Evolutionary conservation across 495 filamentous ascomycete genomes (phyloP).

Genomic region (Penicillium nucicola): DNA sequence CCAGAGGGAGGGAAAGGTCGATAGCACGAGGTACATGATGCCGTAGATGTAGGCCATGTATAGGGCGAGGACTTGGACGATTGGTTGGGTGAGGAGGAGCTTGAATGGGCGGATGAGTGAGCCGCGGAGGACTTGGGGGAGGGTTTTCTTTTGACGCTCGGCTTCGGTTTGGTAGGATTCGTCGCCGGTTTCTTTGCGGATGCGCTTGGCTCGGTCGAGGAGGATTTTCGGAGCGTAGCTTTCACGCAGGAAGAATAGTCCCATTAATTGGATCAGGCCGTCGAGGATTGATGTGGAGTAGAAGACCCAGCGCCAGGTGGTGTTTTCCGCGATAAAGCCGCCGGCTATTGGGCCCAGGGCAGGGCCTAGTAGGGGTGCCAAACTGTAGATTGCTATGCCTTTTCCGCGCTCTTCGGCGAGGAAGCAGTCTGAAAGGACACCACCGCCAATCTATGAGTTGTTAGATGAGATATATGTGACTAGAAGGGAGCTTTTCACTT

Average conservation of each 20-base stretch:
- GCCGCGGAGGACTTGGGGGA: slow-evolving; percentile 38
- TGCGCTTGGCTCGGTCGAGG: slow-evolving; percentile 47
- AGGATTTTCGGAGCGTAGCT: slow-evolving; percentile 68
- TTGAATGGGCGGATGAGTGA: slow-evolving; percentile 55
- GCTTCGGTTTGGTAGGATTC: slow-evolving; percentile 58
- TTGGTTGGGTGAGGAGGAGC: slow-evolving; percentile 57
- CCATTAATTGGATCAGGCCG: slow-evolving; percentile 57
- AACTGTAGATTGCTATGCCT: slow-evolving; percentile 61
- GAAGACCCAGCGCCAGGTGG: slow-evolving; percentile 71
- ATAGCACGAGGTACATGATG: slow-evolving; percentile 68
- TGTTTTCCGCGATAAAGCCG: slow-evolving; percentile 65
- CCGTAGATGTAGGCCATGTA: slow-evolving; percentile 73
- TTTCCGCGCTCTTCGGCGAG: slow-evolving; percentile 60
- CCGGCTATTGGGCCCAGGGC: slow-evolving; percentile 63
- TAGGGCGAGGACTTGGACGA: slow-evolving; percentile 56
- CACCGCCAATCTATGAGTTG: slow-evolving; percentile 48
- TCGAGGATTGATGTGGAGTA: slow-evolving; percentile 60
- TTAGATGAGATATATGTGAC: neutral
- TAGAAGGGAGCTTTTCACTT: slow-evolving; percentile 12
- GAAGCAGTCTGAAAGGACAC: slow-evolving; percentile 63
- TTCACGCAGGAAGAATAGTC: slow-evolving; percentile 66
- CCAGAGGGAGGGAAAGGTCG: slow-evolving; percentile 67
- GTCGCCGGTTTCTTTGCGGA: slow-evolving; percentile 66
- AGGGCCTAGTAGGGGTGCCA: slow-evolving; percentile 65
- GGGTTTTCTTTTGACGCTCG: slow-evolving; percentile 48